These are phyloP conservation scores for Pythium myriotylum DNA, from an alignment of 352 stramenopile genomes.

Conservation along the genomic window DNA sequence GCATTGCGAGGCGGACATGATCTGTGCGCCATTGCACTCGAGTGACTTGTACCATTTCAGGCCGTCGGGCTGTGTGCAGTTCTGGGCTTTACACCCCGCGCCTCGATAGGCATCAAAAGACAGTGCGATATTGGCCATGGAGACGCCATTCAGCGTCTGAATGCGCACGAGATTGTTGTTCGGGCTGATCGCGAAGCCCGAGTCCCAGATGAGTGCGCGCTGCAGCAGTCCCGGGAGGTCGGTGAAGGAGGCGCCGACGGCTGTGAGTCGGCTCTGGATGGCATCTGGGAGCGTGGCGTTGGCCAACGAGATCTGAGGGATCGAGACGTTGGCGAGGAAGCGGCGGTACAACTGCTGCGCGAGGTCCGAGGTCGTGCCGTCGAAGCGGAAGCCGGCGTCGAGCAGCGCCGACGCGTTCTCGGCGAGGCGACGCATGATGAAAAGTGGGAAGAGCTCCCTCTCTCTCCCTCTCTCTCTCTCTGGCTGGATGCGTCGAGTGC, in stretches of 20 bases:
- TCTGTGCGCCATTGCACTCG: constrained; percentile 17
- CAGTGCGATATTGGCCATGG: constrained; percentile 28
- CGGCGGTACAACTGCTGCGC: constrained; percentile 35
- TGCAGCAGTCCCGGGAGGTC: constrained; percentile 24
- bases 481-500: too few species aligned
- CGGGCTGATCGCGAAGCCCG: constrained; percentile 17
- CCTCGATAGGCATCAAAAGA: neutral
- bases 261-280: constrained; percentile 17
- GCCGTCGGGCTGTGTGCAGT: constrained; percentile 19
- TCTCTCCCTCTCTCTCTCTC: too few species aligned
- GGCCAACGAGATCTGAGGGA: neutral
- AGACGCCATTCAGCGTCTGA: constrained; percentile 14
- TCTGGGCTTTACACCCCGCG: neutral
- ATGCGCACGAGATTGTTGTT: constrained; percentile 13
- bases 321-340: constrained; percentile 6
- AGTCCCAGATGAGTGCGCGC: constrained; percentile 29
- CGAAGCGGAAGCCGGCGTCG: constrained; percentile 22
- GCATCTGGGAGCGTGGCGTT: constrained; percentile 15
- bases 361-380: constrained; percentile 29
- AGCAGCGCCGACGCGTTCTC: neutral
- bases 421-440: neutral
- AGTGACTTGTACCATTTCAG: constrained; percentile 4
- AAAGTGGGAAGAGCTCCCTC: too few species aligned
- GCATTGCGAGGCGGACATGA: constrained; percentile 11
- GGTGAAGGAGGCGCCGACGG: constrained; percentile 8